A percentile compares a stretch with the other conserved stretches of the same genome.
phyloP scores from a whole-genome alignment of 2,329 filamentous ascomycete species.

The Ophiostoma himal-ulmi region DNA sequence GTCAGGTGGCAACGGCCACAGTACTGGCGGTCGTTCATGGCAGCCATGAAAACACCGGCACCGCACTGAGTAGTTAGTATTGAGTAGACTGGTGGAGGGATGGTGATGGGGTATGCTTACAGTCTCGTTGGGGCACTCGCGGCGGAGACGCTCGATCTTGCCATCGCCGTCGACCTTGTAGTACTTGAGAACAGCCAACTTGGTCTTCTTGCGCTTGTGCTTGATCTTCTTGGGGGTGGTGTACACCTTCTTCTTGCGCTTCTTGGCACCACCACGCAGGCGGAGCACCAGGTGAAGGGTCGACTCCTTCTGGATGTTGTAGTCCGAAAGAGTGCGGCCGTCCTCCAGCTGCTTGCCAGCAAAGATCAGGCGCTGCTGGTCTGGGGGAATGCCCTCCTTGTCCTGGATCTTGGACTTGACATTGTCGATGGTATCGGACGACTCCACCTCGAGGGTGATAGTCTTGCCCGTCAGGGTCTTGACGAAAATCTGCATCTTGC shows the following conservation, averaged over 20 bases:
- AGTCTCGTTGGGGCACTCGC: slow-evolving; percentile 90
- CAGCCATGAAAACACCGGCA: slow-evolving; percentile 99
- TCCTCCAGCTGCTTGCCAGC: slow-evolving; percentile 99
- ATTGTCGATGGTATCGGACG: slow-evolving; percentile 99
- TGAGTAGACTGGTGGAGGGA: neutral
- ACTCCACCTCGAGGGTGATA: slow-evolving; percentile 99
- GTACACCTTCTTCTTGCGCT: slow-evolving; percentile 99
- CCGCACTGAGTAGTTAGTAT: slow-evolving; percentile 62
- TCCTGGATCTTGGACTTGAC: slow-evolving; percentile 98
- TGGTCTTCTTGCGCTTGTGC: slow-evolving; percentile 99
- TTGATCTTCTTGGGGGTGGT: slow-evolving; percentile 99
- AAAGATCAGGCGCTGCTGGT: slow-evolving; percentile 99
- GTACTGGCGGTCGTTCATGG: slow-evolving; percentile 99
- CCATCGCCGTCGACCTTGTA: slow-evolving; percentile 99
- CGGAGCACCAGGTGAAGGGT: slow-evolving; percentile 97
- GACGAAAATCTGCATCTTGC: slow-evolving; percentile 73
- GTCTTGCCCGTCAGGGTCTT: slow-evolving; percentile 98
- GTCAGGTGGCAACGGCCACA: slow-evolving; percentile 70
- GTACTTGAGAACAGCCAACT: slow-evolving; percentile 99
- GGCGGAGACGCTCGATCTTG: slow-evolving; percentile 98
- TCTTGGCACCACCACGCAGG: slow-evolving; percentile 98
- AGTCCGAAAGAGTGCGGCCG: slow-evolving; percentile 96
- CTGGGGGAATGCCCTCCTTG: slow-evolving; percentile 99
- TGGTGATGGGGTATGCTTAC: slow-evolving; percentile 47
- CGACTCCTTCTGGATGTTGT: slow-evolving; percentile 99